Conservation (phyloP, 768 basidiomycete genomes). For the Hysterangium stoloniferum region DNA sequence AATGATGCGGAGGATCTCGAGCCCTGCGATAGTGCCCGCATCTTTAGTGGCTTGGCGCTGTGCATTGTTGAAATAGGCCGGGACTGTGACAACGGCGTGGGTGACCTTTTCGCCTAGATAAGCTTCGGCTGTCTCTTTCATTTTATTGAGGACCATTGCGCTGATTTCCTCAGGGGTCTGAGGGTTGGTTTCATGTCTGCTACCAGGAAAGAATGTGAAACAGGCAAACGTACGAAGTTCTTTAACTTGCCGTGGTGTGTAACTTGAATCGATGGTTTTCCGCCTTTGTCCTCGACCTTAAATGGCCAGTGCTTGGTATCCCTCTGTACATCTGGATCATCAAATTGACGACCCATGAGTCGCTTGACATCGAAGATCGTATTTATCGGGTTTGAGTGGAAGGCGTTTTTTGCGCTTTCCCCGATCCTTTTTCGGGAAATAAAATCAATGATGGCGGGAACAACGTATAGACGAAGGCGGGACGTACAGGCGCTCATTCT, state of each 20-base stretch:
- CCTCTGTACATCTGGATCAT: conserved; percentile 31
- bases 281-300: conserved; percentile 31
- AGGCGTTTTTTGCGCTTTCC: conserved; percentile 47
- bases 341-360: conserved; percentile 27
- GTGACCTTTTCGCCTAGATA: conserved; percentile 41
- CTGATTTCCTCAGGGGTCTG: conserved; percentile 36
- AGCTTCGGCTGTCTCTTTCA: conserved; percentile 46
- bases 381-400: conserved; percentile 37
- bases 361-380: conserved; percentile 43
- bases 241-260: conserved; percentile 33
- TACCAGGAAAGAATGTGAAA: not conserved
- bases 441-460: conserved; percentile 13
- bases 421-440: conserved; percentile 25
- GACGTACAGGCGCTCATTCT: conserved; percentile 9
- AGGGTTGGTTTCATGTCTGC: not conserved
- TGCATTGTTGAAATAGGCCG: conserved; percentile 89
- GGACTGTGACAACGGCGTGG: conserved; percentile 40
- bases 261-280: conserved; percentile 35
- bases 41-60: conserved; percentile 68
- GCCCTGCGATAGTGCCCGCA: conserved; percentile 44
- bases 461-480: conserved; percentile 10
- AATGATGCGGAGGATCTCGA: conserved; percentile 50
- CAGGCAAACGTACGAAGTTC: conserved; percentile 35
- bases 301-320: conserved; percentile 35
- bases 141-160: conserved; percentile 43